phyloP scores from a whole-genome alignment of 2,329 filamentous ascomycete genomes.

The Cercospora sp. region DNA sequence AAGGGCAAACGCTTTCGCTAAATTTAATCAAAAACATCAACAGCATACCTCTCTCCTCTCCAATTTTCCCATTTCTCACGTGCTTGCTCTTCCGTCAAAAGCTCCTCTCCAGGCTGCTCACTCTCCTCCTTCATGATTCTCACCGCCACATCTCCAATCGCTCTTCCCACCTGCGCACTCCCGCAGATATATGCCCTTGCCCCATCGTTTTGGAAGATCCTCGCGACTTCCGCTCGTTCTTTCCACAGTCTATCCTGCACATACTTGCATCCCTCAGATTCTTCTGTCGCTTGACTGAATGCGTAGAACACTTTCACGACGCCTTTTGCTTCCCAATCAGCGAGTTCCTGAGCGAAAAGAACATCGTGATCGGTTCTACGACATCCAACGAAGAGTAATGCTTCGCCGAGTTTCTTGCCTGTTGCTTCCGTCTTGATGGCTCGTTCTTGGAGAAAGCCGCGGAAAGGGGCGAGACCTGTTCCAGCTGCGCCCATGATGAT shows the following conservation, averaged over 20 bases:
- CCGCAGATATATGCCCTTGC: slow-evolving; percentile 68
- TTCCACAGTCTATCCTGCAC: slow-evolving; percentile 56
- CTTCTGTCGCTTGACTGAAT: slow-evolving; percentile 51
- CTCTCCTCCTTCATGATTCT: slow-evolving; percentile 47
- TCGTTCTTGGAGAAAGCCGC: slow-evolving; percentile 47
- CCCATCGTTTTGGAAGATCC: slow-evolving; percentile 48
- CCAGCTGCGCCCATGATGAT: slow-evolving; percentile 56
- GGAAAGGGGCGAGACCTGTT: slow-evolving; percentile 52
- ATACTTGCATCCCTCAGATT: slow-evolving; percentile 53
- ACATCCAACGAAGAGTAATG: slow-evolving; percentile 67
- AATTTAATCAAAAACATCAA: slow-evolving; percentile 43
- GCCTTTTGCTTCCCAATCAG: slow-evolving; percentile 60
- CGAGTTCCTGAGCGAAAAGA: slow-evolving; percentile 61
- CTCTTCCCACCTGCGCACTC: slow-evolving; percentile 41
- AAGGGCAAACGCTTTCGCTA: too few species aligned
- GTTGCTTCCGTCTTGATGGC: slow-evolving; percentile 47
- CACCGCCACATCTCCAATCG: slow-evolving; percentile 45
- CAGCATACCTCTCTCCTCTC: slow-evolving; percentile 50
- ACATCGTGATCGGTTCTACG: slow-evolving; percentile 57
- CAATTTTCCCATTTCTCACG: slow-evolving; percentile 49
- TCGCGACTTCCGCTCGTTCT: slow-evolving; percentile 49
- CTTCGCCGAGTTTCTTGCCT: slow-evolving; percentile 55
- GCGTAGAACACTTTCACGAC: slow-evolving; percentile 64
- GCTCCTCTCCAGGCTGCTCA: slow-evolving; percentile 23
- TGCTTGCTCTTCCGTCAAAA: slow-evolving; percentile 36